Percentiles rank a stretch among this genome's conserved stretches.
Evolutionary conservation across 331 rosid species (phyloP).

Genomic region (Arachis monticola): DNA sequence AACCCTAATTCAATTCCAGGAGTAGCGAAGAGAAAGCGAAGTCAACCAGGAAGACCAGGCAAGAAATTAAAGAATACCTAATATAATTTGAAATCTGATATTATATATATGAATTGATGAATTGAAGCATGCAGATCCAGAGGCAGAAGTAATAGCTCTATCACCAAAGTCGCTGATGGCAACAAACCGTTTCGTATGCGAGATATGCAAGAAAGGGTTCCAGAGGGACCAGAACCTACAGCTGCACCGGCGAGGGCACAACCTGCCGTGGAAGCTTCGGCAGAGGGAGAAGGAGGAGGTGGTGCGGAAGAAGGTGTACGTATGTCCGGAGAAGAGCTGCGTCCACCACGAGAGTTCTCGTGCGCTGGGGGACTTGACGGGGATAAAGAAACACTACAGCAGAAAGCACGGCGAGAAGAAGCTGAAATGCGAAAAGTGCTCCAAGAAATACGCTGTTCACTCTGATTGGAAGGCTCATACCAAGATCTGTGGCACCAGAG

Average conservation of each 20-base stretch:
- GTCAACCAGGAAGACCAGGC: constrained; percentile 91
- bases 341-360: constrained; percentile 80
- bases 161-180: constrained; percentile 95
- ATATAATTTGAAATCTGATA: not conserved
- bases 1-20: constrained; percentile 56
- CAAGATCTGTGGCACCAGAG: constrained; percentile 91
- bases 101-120: not conserved
- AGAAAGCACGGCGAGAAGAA: constrained; percentile 96
- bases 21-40: constrained; percentile 69
- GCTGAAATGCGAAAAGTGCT: constrained; percentile 89
- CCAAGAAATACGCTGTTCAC: constrained; percentile 89
- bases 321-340: constrained; percentile 85
- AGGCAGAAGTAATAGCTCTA: constrained; percentile 81
- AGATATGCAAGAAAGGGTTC: constrained; percentile 88
- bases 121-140: constrained; percentile 65
- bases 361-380: constrained; percentile 95
- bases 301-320: constrained; percentile 74
- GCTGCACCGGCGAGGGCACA: constrained; percentile 93
- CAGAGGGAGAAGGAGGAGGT: constrained; percentile 70
- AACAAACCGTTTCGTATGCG: constrained; percentile 81
- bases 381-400: constrained; percentile 87
- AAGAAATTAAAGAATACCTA: constrained; percentile 27
- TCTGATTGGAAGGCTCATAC: constrained; percentile 95
- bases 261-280: constrained; percentile 84
- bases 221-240: constrained; percentile 94